Evolutionary conservation across 148 eudicot genomes (phyloP).

Genomic region (Simmondsia chinensis): DNA sequence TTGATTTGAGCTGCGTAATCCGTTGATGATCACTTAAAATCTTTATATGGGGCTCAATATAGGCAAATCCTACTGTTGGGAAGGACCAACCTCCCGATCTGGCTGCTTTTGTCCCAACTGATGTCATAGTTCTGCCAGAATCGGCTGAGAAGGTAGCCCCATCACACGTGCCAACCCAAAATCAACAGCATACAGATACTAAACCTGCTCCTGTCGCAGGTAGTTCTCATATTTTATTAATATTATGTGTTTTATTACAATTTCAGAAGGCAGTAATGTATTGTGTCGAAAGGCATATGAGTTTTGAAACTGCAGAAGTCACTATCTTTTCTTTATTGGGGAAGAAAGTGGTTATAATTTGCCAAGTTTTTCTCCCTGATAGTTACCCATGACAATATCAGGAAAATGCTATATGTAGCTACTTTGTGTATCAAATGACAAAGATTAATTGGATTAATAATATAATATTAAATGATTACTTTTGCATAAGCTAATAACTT

Average conservation of each 20-base stretch:
- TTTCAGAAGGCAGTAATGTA: background rate
- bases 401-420: too few relatives aligned
- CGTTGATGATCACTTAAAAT: background rate
- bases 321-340: too few relatives aligned
- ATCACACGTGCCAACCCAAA: conserved; percentile 20
- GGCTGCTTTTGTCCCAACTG: conserved; percentile 76
- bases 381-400: too few relatives aligned
- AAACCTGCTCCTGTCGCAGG: conserved; percentile 31
- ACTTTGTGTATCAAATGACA: too few relatives aligned
- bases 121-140: conserved; percentile 31
- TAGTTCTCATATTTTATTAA: conserved; percentile 8
- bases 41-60: background rate
- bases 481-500: too few relatives aligned
- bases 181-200: conserved; percentile 12
- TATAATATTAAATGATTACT: too few relatives aligned
- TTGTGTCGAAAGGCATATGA: too few relatives aligned
- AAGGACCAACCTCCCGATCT: conserved; percentile 98
- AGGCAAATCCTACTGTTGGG: conserved; percentile 86
- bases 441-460: too few relatives aligned
- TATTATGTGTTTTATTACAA: background rate
- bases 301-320: too few relatives aligned
- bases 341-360: too few relatives aligned
- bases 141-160: conserved; percentile 33
- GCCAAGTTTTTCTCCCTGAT: too few relatives aligned
- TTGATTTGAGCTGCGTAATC: too few relatives aligned